These are phyloP conservation scores for Aureobasidium pullulans DNA, from an alignment of 2,329 filamentous ascomycete species.

Conservation along the genomic window DNA sequence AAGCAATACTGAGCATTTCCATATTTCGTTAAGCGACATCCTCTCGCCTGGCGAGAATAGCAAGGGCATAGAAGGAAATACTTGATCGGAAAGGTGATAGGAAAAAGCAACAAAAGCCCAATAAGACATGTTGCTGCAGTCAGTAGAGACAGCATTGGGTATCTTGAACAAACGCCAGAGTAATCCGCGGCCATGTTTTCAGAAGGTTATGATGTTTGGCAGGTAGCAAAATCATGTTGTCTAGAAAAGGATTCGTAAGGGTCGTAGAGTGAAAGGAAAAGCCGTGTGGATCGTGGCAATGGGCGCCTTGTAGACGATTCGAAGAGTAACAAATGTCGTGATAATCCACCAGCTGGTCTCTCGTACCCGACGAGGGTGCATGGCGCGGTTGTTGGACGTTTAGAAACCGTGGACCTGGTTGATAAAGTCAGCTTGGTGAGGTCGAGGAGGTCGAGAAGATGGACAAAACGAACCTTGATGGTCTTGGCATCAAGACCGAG, in stretches of 20 bases:
- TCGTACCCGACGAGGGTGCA: constrained; percentile 17
- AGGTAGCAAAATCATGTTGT: neutral
- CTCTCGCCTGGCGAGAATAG: neutral
- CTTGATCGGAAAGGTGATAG: neutral
- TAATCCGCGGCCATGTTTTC: constrained; percentile 1
- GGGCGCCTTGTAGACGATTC: constrained; percentile 11
- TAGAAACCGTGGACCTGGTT: constrained; percentile 56
- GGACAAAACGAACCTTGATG: constrained; percentile 64
- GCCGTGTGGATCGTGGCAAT: constrained; percentile 12
- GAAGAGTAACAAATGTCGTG: constrained; percentile 8
- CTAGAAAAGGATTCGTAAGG: constrained; percentile 3
- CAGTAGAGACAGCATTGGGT: constrained; percentile 10
- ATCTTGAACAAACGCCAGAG: constrained; percentile 2
- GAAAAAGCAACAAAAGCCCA: neutral
- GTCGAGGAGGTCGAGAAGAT: neutral
- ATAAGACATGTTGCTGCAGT: neutral
- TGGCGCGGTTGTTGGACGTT: constrained; percentile 33
- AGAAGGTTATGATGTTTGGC: neutral
- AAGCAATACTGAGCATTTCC: constrained; percentile 13
- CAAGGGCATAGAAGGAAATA: constrained; percentile 1
- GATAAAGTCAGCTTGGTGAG: neutral
- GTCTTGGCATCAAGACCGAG: constrained; percentile 91
- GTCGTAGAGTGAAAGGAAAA: constrained; percentile 15
- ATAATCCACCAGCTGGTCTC: constrained; percentile 15
- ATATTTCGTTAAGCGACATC: constrained; percentile 3